Conservation (phyloP, 257 asterid genomes). For the Sherardia arvensis region DNA sequence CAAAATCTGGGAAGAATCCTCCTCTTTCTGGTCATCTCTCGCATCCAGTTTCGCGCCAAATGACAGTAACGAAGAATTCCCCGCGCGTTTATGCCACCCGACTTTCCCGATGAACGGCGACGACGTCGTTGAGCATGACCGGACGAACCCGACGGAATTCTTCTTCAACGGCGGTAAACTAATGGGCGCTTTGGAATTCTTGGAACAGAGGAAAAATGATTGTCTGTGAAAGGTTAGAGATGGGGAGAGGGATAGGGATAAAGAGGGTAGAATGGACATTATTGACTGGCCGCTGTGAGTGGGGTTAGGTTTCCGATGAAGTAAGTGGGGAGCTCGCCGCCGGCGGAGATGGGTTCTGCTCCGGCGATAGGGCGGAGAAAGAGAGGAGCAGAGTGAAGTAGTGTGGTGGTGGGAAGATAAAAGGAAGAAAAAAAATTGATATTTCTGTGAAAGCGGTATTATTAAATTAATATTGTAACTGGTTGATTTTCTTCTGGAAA, state of each 20-base stretch:
- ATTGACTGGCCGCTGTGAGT: not conserved
- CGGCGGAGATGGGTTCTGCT: not conserved
- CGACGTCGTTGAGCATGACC: slow-evolving; percentile 69
- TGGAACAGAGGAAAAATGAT: slow-evolving; percentile 9
- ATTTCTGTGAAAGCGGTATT: not conserved
- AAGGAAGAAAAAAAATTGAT: not conserved
- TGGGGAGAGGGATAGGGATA: slow-evolving; percentile 6
- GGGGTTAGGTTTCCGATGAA: not conserved
- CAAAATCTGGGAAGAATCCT: slow-evolving; percentile 51
- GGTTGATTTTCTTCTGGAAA: not conserved
- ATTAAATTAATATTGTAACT: not conserved
- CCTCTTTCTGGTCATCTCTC: slow-evolving; percentile 33
- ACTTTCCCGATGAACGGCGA: slow-evolving; percentile 71
- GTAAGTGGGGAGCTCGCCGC: not conserved
- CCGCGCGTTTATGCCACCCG: slow-evolving; percentile 77
- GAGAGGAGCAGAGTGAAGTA: slow-evolving; percentile 15
- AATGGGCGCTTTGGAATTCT: slow-evolving; percentile 8
- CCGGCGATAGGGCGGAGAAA: slow-evolving; percentile 11
- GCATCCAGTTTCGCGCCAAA: slow-evolving; percentile 44
- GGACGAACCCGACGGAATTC: slow-evolving; percentile 21
- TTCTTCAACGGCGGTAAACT: not conserved
- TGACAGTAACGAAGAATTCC: slow-evolving; percentile 60
- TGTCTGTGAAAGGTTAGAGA: slow-evolving; percentile 6
- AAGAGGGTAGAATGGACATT: slow-evolving; percentile 21
- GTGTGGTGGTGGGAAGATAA: slow-evolving; percentile 7